These are phyloP conservation scores for Plasmodium berghei DNA, from an alignment of 169 alveolate genomes.

Conservation along the genomic window DNA sequence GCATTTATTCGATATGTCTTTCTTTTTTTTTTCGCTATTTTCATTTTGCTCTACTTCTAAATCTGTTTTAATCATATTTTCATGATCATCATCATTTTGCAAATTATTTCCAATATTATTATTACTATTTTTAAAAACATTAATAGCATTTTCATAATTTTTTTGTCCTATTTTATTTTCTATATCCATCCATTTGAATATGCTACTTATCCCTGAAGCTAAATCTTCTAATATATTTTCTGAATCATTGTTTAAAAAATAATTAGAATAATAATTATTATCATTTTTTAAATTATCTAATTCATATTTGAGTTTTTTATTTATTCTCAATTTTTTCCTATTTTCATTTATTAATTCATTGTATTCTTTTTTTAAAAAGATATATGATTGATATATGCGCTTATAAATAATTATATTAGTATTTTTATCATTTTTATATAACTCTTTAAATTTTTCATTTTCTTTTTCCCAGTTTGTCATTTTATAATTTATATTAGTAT, in stretches of 20 bases:
- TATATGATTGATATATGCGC: slow-evolving; percentile 73
- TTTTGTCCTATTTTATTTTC: slow-evolving; percentile 38
- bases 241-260: slow-evolving; percentile 53
- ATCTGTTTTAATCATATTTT: not conserved
- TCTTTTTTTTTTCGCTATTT: not conserved
- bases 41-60: not conserved
- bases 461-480: not conserved
- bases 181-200: slow-evolving; percentile 66
- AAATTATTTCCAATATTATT: not conserved
- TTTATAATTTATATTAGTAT: not conserved
- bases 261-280: slow-evolving; percentile 63
- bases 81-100: not conserved
- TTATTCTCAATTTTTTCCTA: slow-evolving; percentile 26
- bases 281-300: slow-evolving; percentile 28
- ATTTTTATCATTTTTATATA: slow-evolving; percentile 44
- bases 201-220: slow-evolving; percentile 53
- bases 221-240: slow-evolving; percentile 72
- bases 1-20: not conserved
- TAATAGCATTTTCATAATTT: not conserved
- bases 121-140: not conserved
- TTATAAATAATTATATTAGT: slow-evolving; percentile 53
- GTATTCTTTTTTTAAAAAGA: slow-evolving; percentile 40
- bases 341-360: slow-evolving; percentile 28
- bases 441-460: slow-evolving; percentile 36
- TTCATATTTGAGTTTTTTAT: slow-evolving; percentile 73